Percentiles rank a stretch among this genome's conserved stretches.
Evolutionary conservation across 345 rosid species (phyloP).

Genomic region (Salix brachista): DNA sequence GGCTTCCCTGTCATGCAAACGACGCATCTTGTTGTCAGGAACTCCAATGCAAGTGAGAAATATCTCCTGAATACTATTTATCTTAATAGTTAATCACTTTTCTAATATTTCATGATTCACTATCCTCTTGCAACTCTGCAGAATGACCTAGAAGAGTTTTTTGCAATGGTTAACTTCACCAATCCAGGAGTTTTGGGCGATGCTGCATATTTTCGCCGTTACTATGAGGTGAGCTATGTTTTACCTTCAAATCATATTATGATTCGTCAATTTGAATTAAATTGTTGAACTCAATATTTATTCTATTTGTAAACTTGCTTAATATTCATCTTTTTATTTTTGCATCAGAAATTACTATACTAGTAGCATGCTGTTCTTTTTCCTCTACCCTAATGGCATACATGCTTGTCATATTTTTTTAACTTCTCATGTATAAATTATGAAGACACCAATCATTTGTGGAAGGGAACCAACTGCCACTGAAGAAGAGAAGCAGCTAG

Average conservation of each 20-base stretch:
- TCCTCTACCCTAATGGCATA: neutral
- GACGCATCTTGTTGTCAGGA: constrained; percentile 88
- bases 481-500: constrained; percentile 78
- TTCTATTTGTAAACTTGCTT: neutral
- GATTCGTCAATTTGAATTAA: neutral
- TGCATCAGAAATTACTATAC: neutral
- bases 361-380: neutral
- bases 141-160: constrained; percentile 99
- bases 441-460: constrained; percentile 80
- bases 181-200: constrained; percentile 92
- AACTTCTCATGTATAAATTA: constrained; percentile 12
- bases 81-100: neutral
- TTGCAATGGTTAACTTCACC: constrained; percentile 97
- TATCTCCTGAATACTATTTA: neutral
- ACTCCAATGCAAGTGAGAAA: constrained; percentile 92
- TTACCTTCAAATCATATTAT: neutral
- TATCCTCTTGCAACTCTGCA: constrained; percentile 28
- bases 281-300: neutral
- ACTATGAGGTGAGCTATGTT: constrained; percentile 64
- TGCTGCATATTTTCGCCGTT: constrained; percentile 79
- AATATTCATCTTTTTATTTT: neutral
- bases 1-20: constrained; percentile 85
- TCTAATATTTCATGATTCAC: constrained; percentile 5
- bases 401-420: neutral
- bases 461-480: constrained; percentile 96